Evolutionary conservation across 208 protist genomes (phyloP), one percentile per base, ranked within the genome.

Genomic region (Porcisia deanei): DNA sequence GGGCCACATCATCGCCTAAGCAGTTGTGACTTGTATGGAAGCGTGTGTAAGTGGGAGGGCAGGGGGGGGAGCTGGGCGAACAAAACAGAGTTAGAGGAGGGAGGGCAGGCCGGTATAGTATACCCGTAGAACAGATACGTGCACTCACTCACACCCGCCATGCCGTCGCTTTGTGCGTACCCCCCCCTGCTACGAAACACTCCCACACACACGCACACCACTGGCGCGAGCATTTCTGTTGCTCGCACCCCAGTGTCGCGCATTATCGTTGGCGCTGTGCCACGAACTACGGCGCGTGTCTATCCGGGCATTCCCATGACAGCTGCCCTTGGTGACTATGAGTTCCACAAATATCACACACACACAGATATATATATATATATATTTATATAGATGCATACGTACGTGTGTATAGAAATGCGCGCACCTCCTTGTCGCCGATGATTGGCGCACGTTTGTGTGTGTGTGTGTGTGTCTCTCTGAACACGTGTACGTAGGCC

Each of bases 381-480:
- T 30, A 0, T 30, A 30, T 30, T 30, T 30, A 30, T 30, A 30
- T 30, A 30, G 10, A 45, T 55, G 63, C 55, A 20, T 12, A 22
- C 41, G 16, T 63, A 4, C 18, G 63, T 68, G 57, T 70, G 3
- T 57, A 6, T 25, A 43, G 52, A 14, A 18, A 2, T 70, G 20
- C 45, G 18, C 10, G 30, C 47, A 6, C 54, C 66, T 71, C 22
- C 47, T 16, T 39, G 66, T 30, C 30, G 30, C 30, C 30, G 30
- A 30, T 30, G 59, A 12, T 20, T 5, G 59, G 18, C 43, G 34
- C 4, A 4, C 39, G 39, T n/a, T 30, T 30, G 25, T 66, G 39
- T 66, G 61, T 67, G 39, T n/a, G 22, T 69, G 64, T 69, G 63
- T 68, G 64, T 49, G 61, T n/a, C 37, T 43, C 2, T 18, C 30